Conservation (phyloP, 2,329 filamentous ascomycete species). For the Fusarium clavum region DNA sequence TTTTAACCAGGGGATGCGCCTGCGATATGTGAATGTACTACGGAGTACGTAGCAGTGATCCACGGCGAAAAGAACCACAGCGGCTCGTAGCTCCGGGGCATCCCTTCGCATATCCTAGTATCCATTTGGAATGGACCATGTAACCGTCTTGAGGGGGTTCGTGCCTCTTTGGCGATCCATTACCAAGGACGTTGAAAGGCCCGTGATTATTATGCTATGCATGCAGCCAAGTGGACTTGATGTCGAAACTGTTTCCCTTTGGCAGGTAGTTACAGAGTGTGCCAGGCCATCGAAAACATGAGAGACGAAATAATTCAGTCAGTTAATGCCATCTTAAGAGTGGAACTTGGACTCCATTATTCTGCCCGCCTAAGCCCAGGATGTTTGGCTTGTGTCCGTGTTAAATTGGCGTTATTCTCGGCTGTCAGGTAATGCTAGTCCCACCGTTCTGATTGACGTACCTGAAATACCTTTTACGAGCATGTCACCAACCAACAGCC, state of each 20-base stretch:
- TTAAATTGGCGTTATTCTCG: background rate
- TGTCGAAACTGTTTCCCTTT: background rate
- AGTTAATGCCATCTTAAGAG: background rate
- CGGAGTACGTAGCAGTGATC: constrained; percentile 10
- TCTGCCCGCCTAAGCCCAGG: background rate
- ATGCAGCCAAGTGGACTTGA: background rate
- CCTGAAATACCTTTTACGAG: background rate
- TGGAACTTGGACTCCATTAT: background rate
- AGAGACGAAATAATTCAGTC: background rate
- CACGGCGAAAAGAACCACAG: background rate
- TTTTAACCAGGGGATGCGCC: background rate
- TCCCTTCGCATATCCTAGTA: background rate
- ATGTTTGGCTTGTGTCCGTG: background rate
- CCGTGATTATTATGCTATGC: constrained; percentile 16
- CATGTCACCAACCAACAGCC: background rate
- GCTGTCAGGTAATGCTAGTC: background rate
- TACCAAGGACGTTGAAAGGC: constrained; percentile 9
- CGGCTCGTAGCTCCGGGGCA: background rate
- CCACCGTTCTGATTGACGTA: background rate
- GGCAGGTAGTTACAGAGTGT: background rate
- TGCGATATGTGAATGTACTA: background rate
- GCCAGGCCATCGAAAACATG: background rate
- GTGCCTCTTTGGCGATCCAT: constrained; percentile 1
- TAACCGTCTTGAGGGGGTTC: background rate
- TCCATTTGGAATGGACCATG: background rate